Evolutionary conservation across 352 stramenopile genomes (phyloP), one percentile per base, ranked within the genome.

Genomic region (Phytophthora podocarpi): DNA sequence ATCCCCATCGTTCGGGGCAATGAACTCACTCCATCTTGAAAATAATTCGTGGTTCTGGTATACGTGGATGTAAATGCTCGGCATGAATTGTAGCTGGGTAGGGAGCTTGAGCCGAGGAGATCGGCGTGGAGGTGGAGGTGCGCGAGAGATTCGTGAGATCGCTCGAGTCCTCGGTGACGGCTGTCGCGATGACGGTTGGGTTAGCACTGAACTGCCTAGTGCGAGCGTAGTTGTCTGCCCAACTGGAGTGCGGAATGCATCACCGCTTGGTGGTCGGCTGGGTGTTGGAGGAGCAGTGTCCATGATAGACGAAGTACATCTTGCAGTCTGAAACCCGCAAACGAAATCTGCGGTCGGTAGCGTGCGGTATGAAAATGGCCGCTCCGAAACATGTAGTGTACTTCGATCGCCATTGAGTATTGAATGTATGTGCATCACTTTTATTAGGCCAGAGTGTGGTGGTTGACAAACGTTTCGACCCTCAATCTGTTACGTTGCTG

Each of bases 11-110:
- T 18, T 46, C 23, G 10, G 24, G 35, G 3, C 12, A 23, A 20
- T 48, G 49, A 5, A 24, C 10, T 16, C 36, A 4, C 13, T 36
- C 12, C 15, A 48, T 47, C 15, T 58, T 45, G 16, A 26, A 37
- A n/a, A 16, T 21, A 27, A 45, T 24, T 13, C 32, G 24, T 36
- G 47, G 47, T 23, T 46, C n/a, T 56, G 8, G 47, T 15, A 56
- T 56, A 11, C 24, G 23, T 13, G 8, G 4, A 24, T 32, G 32
- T 11, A 36, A 10, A 26, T 1, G 47, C 15, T 56, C 32, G 20
- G 47, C 23, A 27, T 46, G 47, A 23, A 51, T 12, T 51, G 23
- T 48, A n/a, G n/a, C n/a, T 36, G 24, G 41, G 9, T 15, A 24
- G 5, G 41, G 23, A 23, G 41, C 1, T 34, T 48, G 41, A 35